Conservation (phyloP, 371 early-diverging fungal genomes). For the Mucor ambiguus region DNA sequence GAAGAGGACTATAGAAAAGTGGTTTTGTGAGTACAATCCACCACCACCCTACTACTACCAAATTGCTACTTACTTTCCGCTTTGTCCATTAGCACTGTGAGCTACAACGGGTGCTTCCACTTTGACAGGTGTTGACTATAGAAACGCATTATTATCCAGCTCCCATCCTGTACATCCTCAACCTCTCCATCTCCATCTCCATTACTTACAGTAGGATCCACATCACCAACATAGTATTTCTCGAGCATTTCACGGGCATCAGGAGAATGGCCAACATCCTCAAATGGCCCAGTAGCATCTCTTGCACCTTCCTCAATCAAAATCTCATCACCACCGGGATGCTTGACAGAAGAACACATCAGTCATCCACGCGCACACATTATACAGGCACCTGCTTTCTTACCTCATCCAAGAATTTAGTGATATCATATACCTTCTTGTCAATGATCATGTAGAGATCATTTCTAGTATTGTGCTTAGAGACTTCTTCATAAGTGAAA, state of each 20-base stretch:
- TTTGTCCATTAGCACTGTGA: conserved; percentile 13
- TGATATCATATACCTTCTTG: conserved; percentile 83
- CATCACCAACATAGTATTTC: conserved; percentile 71
- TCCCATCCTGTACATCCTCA: neutral
- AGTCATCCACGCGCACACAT: neutral
- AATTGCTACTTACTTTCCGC: conserved; percentile 45
- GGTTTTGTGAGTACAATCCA: neutral
- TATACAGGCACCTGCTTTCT: neutral
- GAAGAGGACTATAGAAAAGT: conserved; percentile 34
- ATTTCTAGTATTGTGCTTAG: conserved; percentile 55
- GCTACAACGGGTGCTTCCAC: neutral
- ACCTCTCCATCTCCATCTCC: neutral
- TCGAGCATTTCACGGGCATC: conserved; percentile 85
- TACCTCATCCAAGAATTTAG: conserved; percentile 76
- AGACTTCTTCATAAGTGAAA: conserved; percentile 59
- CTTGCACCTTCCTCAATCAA: conserved; percentile 75
- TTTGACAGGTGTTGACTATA: conserved; percentile 30
- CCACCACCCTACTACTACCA: neutral
- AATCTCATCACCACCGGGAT: conserved; percentile 85
- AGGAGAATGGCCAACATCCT: conserved; percentile 94
- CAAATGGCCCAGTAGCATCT: conserved; percentile 93
- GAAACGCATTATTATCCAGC: neutral
- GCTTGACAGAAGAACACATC: conserved; percentile 45
- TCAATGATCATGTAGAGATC: conserved; percentile 75
- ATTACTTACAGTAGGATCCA: conserved; percentile 61